Evolutionary conservation across 768 basidiomycete genomes (phyloP).

Genomic region (Trametes elegans): DNA sequence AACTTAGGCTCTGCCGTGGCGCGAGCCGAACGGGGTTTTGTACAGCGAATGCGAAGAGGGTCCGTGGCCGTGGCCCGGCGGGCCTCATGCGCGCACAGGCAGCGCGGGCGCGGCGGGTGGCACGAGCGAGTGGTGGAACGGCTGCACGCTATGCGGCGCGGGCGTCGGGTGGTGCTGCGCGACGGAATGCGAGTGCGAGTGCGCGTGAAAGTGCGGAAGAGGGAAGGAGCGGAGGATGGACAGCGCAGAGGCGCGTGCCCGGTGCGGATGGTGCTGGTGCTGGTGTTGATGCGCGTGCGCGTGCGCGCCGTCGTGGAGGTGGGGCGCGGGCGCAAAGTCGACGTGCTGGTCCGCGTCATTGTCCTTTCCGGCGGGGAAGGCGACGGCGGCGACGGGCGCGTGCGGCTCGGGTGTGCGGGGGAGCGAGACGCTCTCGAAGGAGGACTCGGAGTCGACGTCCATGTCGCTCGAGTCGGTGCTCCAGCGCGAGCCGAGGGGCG

Average conservation of each 20-base stretch:
- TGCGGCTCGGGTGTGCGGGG: constrained; percentile 24
- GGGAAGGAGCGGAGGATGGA: constrained; percentile 31
- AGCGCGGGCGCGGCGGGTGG: constrained; percentile 7
- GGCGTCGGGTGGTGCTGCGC: neutral
- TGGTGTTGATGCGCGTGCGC: constrained; percentile 6
- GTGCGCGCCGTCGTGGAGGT: constrained; percentile 2
- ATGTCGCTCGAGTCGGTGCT: constrained; percentile 25
- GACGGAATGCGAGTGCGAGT: constrained; percentile 16
- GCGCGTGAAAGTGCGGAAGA: constrained; percentile 26
- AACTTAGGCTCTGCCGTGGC: constrained; percentile 2
- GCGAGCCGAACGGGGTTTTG: constrained; percentile 11
- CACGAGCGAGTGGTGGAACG: constrained; percentile 11
- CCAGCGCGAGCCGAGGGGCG: constrained; percentile 24
- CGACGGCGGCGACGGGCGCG: constrained; percentile 18
- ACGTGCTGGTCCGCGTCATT: constrained; percentile 18
- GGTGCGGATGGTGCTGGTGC: constrained; percentile 7
- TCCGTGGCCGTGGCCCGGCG: neutral
- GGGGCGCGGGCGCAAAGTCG: constrained; percentile 17
- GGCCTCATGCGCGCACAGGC: constrained; percentile 12
- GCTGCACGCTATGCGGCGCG: neutral
- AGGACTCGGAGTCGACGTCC: constrained; percentile 26
- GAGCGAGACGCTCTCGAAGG: constrained; percentile 20
- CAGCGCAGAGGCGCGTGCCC: constrained; percentile 25
- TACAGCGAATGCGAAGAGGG: constrained; percentile 13
- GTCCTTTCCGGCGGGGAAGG: constrained; percentile 15